These are phyloP conservation scores for Auricularia sp. DNA, from an alignment of 768 basidiomycete genomes.

Conservation along the genomic window DNA sequence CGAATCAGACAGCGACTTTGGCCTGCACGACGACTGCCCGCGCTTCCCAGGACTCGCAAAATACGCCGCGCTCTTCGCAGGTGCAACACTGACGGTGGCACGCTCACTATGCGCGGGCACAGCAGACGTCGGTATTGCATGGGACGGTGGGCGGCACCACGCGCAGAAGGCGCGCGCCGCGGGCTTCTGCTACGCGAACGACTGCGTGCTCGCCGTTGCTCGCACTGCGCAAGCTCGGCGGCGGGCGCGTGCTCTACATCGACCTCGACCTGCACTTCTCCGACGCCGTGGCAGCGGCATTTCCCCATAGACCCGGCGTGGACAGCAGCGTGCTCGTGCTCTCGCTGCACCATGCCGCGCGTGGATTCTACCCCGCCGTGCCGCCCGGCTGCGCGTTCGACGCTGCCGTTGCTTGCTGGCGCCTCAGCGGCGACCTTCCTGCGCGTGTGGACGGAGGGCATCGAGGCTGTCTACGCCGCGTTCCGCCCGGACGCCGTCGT, in stretches of 20 bases:
- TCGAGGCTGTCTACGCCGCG: slow-evolving; percentile 49
- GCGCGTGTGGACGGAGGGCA: slow-evolving; percentile 46
- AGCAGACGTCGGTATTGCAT: slow-evolving; percentile 62
- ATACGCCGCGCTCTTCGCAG: slow-evolving; percentile 65
- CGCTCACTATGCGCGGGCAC: slow-evolving; percentile 40
- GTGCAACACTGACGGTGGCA: slow-evolving; percentile 69
- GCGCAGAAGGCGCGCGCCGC: slow-evolving; percentile 67
- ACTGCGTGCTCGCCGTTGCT: slow-evolving; percentile 78
- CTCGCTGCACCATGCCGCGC: slow-evolving; percentile 74
- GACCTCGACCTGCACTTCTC: slow-evolving; percentile 90
- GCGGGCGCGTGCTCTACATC: slow-evolving; percentile 67
- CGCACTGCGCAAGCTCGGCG: slow-evolving; percentile 38
- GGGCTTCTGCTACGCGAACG: slow-evolving; percentile 93
- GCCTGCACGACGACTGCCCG: slow-evolving; percentile 70
- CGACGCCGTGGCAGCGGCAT: slow-evolving; percentile 78
- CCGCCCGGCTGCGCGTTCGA: slow-evolving; percentile 27
- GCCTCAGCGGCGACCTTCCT: slow-evolving; percentile 54
- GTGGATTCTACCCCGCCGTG: slow-evolving; percentile 75
- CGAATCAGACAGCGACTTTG: slow-evolving; percentile 32
- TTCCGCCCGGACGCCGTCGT: slow-evolving; percentile 73
- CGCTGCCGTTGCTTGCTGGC: slow-evolving; percentile 67
- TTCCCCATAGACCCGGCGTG: slow-evolving; percentile 32
- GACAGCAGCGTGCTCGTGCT: slow-evolving; percentile 43
- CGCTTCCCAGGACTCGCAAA: slow-evolving; percentile 55
- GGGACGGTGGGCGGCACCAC: slow-evolving; percentile 94